A percentile compares a stretch with the other conserved stretches of the same genome.
phyloP scores from a whole-genome alignment of 1,284 basidiomycete genomes.

The Xanthoconium separans region DNA sequence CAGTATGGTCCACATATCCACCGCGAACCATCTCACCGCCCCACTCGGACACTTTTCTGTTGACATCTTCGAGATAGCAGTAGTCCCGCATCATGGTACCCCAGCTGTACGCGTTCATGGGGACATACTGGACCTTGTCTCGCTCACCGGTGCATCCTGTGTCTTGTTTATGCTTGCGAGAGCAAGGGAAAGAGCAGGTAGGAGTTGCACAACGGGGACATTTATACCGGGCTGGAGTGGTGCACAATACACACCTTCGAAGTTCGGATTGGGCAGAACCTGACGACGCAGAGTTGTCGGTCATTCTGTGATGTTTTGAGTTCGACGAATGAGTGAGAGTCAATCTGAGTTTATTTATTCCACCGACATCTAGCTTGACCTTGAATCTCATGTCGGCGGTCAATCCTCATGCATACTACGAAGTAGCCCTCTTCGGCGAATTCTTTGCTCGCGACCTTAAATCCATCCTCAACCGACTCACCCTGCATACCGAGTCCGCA shows the following conservation, averaged over 20 bases:
- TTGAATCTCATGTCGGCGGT: slow-evolving; percentile 22
- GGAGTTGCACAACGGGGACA: slow-evolving; percentile 73
- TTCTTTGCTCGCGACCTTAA: slow-evolving; percentile 63
- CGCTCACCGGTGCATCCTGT: slow-evolving; percentile 73
- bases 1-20: slow-evolving; percentile 34
- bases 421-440: slow-evolving; percentile 76
- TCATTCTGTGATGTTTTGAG: slow-evolving; percentile 9
- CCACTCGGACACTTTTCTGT: slow-evolving; percentile 68
- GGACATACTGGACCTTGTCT: slow-evolving; percentile 71
- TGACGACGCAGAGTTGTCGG: not conserved
- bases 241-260: slow-evolving; percentile 40
- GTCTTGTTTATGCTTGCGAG: slow-evolving; percentile 63
- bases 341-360: not conserved
- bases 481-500: slow-evolving; percentile 72
- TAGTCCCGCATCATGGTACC: slow-evolving; percentile 86
- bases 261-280: not conserved
- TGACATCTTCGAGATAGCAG: slow-evolving; percentile 77
- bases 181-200: slow-evolving; percentile 77
- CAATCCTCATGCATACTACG: slow-evolving; percentile 61
- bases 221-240: slow-evolving; percentile 64
- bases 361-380: not conserved
- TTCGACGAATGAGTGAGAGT: not conserved
- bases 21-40: slow-evolving; percentile 67
- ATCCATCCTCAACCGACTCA: slow-evolving; percentile 71
- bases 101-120: slow-evolving; percentile 79